Percentiles rank a stretch among this genome's conserved stretches.
These are phyloP conservation scores for Phaffia rhodozyma DNA, from an alignment of 1,284 basidiomycete species.

Conservation along the genomic window DNA sequence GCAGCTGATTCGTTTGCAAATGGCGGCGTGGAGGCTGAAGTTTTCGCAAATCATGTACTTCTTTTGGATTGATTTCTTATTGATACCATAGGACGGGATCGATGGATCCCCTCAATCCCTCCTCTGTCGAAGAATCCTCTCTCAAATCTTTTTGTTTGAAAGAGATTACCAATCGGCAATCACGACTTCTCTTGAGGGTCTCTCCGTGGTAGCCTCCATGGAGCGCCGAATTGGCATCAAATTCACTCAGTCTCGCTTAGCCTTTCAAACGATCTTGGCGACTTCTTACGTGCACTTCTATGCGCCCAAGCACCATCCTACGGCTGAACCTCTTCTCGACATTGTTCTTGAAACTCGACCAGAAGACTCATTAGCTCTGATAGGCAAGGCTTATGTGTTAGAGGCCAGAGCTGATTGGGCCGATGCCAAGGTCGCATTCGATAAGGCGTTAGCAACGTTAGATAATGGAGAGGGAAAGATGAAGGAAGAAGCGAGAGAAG, in stretches of 20 bases:
- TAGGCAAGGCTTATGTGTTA: constrained; percentile 63
- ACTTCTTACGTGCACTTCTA: constrained; percentile 71
- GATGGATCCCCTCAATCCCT: constrained; percentile 48
- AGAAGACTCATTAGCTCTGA: constrained; percentile 53
- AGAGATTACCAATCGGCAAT: constrained; percentile 66
- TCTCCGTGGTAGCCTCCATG: constrained; percentile 47
- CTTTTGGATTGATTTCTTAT: not conserved
- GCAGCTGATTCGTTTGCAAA: no score
- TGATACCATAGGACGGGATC: constrained; percentile 46
- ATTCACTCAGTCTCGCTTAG: constrained; percentile 13
- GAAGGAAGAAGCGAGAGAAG: constrained; percentile 49
- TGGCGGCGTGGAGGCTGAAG: no score
- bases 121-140: constrained; percentile 57
- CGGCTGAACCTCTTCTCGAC: constrained; percentile 61
- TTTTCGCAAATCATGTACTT: no score
- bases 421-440: constrained; percentile 55
- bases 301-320: constrained; percentile 77
- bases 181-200: constrained; percentile 54
- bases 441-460: constrained; percentile 36
- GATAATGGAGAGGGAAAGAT: constrained; percentile 27
- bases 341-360: constrained; percentile 54
- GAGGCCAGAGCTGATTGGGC: constrained; percentile 55
- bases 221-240: constrained; percentile 50
- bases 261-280: constrained; percentile 52
- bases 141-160: constrained; percentile 60